phyloP scores from a whole-genome alignment of 805 yeast species.

The Brettanomyces sp. region DNA sequence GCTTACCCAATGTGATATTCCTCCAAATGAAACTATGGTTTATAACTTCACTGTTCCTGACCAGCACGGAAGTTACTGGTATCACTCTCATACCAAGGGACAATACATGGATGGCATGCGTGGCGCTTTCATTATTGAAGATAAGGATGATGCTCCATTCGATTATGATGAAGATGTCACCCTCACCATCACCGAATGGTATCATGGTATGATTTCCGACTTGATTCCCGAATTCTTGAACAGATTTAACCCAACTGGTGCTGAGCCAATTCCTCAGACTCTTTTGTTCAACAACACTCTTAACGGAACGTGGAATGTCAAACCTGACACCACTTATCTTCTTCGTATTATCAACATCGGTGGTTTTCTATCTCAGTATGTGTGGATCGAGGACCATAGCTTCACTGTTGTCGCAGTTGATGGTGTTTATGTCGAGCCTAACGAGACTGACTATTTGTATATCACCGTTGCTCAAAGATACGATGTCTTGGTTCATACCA shows the following conservation, averaged over 20 bases:
- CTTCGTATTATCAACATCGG: constrained; percentile 78
- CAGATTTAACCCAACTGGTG: constrained; percentile 89
- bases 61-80: constrained; percentile 93
- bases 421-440: constrained; percentile 76
- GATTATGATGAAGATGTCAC: constrained; percentile 74
- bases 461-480: constrained; percentile 91
- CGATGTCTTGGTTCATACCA: constrained; percentile 68
- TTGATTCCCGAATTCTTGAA: constrained; percentile 51
- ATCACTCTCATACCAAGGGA: constrained; percentile 86
- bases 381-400: constrained; percentile 82
- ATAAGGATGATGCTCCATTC: constrained; percentile 46
- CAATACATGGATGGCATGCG: constrained; percentile 94
- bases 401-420: constrained; percentile 86
- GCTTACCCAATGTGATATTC: constrained; percentile 86
- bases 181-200: constrained; percentile 77
- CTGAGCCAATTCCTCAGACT: constrained; percentile 90
- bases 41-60: constrained; percentile 82
- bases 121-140: constrained; percentile 66
- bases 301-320: constrained; percentile 65
- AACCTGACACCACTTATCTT: constrained; percentile 80
- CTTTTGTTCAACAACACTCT: constrained; percentile 74
- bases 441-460: constrained; percentile 60
- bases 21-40: constrained; percentile 58
- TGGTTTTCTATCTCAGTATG: constrained; percentile 83
- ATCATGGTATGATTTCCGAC: constrained; percentile 52